Percentiles rank a stretch among this genome's conserved stretches.
Evolutionary conservation across 192 early-diverging fungal species (phyloP).

Genomic region (Pilobolus umbonatus): DNA sequence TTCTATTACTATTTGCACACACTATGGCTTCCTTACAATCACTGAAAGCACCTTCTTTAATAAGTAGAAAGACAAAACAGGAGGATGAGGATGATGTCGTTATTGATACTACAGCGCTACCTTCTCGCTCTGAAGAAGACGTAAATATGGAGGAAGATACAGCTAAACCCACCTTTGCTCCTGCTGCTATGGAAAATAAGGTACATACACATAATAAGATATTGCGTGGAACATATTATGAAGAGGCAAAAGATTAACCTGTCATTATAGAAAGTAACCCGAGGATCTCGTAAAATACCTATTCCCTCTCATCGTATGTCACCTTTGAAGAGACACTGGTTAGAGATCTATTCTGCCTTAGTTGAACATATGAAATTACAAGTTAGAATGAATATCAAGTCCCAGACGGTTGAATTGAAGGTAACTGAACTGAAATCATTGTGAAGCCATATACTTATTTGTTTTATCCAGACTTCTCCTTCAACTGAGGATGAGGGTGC

Average conservation of each 20-base stretch:
- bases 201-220: slow-evolving; percentile 25
- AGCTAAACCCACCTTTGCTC: slow-evolving; percentile 57
- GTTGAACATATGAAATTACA: slow-evolving; percentile 95
- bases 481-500: slow-evolving; percentile 86
- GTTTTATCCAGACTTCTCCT: slow-evolving; percentile 54
- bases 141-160: slow-evolving; percentile 36
- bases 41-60: slow-evolving; percentile 30
- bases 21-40: slow-evolving; percentile 27
- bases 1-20: neutral
- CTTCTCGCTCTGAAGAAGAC: slow-evolving; percentile 27
- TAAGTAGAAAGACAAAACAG: slow-evolving; percentile 27
- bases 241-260: neutral
- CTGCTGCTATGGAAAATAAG: slow-evolving; percentile 48
- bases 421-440: slow-evolving; percentile 30
- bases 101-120: slow-evolving; percentile 54
- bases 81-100: slow-evolving; percentile 59
- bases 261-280: slow-evolving; percentile 29
- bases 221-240: neutral
- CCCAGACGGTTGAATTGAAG: slow-evolving; percentile 84
- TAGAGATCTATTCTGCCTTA: slow-evolving; percentile 94
- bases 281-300: slow-evolving; percentile 72
- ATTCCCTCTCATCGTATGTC: slow-evolving; percentile 93
- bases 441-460: neutral
- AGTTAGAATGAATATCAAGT: slow-evolving; percentile 91
- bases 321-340: slow-evolving; percentile 89